Base-by-base conservation (phyloP, 2,329 filamentous ascomycete genomes). In the Ophiostoma ulmi region DNA sequence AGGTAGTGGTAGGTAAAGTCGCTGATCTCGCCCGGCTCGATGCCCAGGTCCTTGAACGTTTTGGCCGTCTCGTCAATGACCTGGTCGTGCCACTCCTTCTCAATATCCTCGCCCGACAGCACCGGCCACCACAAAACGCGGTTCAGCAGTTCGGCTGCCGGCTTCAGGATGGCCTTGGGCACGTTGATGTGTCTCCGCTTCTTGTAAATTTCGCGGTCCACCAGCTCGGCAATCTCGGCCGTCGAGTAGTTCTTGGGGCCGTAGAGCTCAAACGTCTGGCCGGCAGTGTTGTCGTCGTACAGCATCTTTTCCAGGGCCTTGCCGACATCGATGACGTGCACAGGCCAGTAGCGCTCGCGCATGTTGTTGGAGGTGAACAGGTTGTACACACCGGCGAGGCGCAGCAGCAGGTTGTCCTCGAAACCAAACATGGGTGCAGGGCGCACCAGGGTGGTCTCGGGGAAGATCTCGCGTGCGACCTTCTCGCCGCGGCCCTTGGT, bases 401-500 rank as follows among this genome's bases (percentile, higher is more conserved):
- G 92, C 80, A 97, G 88, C 52, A 99, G 88, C 64, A 99, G 87
- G 77, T 90, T 90, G 81, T 99, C 95, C 81, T 99, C 95, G 78
- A 93, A 97, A 48, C 95, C 95, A 78, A 97, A 99, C 80, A 97
- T 87, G 69, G 94, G 95, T 14, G 94, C 92, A 64, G 95, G 95
- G 74, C 95, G 89, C 74, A 99, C 95, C 76, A 99, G 93, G 65
- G 95, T 99, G 22, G 95, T 97, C 82, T 99, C 95, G 36, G 95
- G 95, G 84, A 93, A 99, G 78, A 98, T 94, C 76, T 86, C 88
- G 73, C 94, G 90, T 65, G 90, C 95, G 67, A 96, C 87, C 78
- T 90, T 84, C 83, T 99, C 95, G 75, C 91, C 91, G 77, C 85
- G 87, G 72, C 85, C 94, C 87, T 99, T 99, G 75, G 93, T 97